These are phyloP conservation scores for Chrysopogon serrulatus DNA, from an alignment of 176 grass and related monocot species.

Conservation along the genomic window DNA sequence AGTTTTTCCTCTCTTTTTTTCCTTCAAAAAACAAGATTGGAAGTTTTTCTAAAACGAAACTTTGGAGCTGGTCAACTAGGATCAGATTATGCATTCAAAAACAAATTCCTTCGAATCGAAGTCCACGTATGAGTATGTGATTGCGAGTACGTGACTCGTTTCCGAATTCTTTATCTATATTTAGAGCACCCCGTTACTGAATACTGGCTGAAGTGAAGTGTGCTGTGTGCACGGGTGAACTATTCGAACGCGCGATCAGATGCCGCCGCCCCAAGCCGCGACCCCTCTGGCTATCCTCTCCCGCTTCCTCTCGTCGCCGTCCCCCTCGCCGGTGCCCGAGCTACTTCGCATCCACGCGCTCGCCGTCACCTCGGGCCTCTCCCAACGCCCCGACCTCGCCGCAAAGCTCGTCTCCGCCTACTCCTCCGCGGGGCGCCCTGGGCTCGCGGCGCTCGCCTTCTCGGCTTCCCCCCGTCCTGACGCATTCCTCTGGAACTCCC, in stretches of 20 bases:
- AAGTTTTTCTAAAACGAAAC: neutral
- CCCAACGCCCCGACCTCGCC: slow-evolving; percentile 43
- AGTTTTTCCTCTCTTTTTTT: too few species aligned
- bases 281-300: slow-evolving; percentile 5
- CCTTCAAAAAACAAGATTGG: neutral
- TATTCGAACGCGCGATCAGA: slow-evolving; percentile 21
- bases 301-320: slow-evolving; percentile 33
- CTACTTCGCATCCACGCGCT: slow-evolving; percentile 53
- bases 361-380: slow-evolving; percentile 45
- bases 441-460: slow-evolving; percentile 46
- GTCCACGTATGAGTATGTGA: neutral
- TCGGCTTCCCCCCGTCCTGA: slow-evolving; percentile 23
- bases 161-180: neutral
- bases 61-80: too few species aligned
- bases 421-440: slow-evolving; percentile 30
- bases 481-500: slow-evolving; percentile 77
- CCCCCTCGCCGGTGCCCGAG: slow-evolving; percentile 2
- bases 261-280: slow-evolving; percentile 5
- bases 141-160: neutral
- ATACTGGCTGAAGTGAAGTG: neutral
- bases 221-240: neutral
- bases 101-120: neutral
- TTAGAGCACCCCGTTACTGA: neutral
- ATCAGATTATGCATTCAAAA: neutral
- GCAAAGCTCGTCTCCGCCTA: slow-evolving; percentile 77